Evolutionary conservation across 768 basidiomycete genomes (phyloP), one percentile per base, ranked within the genome.

Genomic region (Gymnopilus dilepis): DNA sequence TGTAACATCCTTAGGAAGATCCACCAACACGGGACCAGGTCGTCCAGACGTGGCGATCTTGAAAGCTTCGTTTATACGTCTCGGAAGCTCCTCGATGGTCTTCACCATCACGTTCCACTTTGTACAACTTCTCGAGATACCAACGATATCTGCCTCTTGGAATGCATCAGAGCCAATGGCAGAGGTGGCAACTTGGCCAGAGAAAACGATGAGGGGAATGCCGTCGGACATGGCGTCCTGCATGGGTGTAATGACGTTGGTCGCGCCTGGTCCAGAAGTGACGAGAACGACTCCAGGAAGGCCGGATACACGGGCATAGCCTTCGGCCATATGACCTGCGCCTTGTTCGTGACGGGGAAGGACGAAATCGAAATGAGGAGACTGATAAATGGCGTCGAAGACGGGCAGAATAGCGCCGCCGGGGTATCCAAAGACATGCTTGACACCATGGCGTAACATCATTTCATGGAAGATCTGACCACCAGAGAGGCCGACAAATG

Each of bases 81-180:
- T 82, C 13, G 97, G 97, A 2, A 99, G 84, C 76, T 99, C 97
- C 12, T 92, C 76, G 61, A 99, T 94, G 71, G 96, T 96, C 77
- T 98, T 99, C 54, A 99, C 94, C 95, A 99, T 97, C 62, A 99
- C 97, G 72, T 99, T 99, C 97, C 97, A 99, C 75, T 99, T 99
- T 24, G 97, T 99, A 80, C 97, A 99, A 68, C 90, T 89, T 53
- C 97, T 84, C 30, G 96, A 97, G 75, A 99, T 99, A 51, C 97
- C 97, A 58, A 99, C 83, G 52, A 99, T 78, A 73, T 99, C 97
- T 40, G 97, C 97, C 77, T 99, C 97, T 73, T 99, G 97, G 86
- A 99, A 99, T 1, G 94, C 94, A 72, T 99, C 97, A 15, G 94
- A 96, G n/a, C 97, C 97, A 62, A 99, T 99, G 55, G 94, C 90